Evolutionary conservation across 257 asterid species (phyloP).

Genomic region (Solanum tarijense): DNA sequence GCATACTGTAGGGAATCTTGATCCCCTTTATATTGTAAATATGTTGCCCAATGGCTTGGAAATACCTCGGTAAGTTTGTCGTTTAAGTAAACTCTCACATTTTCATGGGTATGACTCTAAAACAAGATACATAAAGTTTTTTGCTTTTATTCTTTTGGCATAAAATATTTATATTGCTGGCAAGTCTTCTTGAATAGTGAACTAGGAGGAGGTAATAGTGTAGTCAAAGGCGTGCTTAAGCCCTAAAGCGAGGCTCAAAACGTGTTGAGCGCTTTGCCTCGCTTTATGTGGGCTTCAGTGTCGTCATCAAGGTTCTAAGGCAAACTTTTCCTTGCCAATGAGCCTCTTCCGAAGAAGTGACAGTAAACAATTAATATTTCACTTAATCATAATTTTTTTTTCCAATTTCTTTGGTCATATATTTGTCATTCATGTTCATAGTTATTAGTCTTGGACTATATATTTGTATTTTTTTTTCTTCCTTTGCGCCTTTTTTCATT

Average conservation of each 20-base stretch:
- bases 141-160: not conserved
- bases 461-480: not conserved
- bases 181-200: not conserved
- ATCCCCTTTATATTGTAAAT: slow-evolving; percentile 85
- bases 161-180: not conserved
- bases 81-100: not conserved
- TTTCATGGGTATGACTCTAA: not conserved
- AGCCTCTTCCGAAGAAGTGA: not conserved
- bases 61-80: slow-evolving; percentile 75
- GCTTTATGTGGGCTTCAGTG: not conserved
- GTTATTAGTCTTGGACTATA: not conserved
- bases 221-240: not conserved
- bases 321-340: not conserved
- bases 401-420: not conserved
- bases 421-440: not conserved
- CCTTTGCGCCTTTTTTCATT: not conserved
- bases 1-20: slow-evolving; percentile 99
- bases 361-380: not conserved
- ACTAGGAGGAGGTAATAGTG: not conserved
- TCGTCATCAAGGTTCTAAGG: not conserved
- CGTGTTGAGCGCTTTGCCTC: not conserved
- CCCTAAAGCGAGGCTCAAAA: not conserved
- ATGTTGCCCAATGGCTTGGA: slow-evolving; percentile 95
- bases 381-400: too few relatives aligned
- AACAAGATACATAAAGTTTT: not conserved